Conservation (phyloP, 2,329 filamentous ascomycete genomes). For the Trichophyton mentagrophytes region DNA sequence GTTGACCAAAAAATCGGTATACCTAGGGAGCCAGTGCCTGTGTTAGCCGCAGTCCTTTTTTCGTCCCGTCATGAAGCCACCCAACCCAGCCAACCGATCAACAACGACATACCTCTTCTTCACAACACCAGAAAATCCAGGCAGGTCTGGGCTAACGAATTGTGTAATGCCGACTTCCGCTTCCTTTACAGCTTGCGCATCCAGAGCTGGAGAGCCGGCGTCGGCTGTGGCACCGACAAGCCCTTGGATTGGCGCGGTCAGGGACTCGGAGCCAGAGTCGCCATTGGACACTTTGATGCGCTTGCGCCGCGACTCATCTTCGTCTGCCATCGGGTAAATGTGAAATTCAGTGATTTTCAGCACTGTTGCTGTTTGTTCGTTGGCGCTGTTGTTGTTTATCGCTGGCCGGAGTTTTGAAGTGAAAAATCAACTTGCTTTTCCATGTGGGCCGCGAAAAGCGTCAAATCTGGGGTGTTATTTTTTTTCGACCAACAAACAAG, state of each 20-base stretch:
- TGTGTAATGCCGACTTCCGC: constrained; percentile 48
- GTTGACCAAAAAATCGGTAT: constrained; percentile 86
- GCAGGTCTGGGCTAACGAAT: constrained; percentile 45
- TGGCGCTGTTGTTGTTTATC: background rate
- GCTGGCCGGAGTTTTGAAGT: background rate
- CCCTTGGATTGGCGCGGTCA: background rate
- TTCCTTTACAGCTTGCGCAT: constrained; percentile 30
- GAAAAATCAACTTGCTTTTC: no score
- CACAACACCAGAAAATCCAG: constrained; percentile 50
- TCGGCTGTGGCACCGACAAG: background rate
- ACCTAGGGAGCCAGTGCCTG: constrained; percentile 38
- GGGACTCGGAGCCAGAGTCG: background rate
- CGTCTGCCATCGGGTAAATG: background rate
- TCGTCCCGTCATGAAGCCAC: background rate
- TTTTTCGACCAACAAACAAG: no score
- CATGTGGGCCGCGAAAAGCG: no score
- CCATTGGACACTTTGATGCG: constrained; percentile 15
- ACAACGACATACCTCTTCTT: constrained; percentile 47
- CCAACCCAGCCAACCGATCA: background rate
- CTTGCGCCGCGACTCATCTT: constrained; percentile 13
- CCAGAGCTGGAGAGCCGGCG: constrained; percentile 9
- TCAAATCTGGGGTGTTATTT: no score
- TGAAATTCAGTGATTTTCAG: background rate
- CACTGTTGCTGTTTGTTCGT: background rate
- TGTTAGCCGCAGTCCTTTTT: constrained; percentile 2